Percentiles rank a stretch among this genome's conserved stretches.
These are phyloP conservation scores for Vitis rotundifolia DNA, from an alignment of 164 flowering plant genomes.

Conservation along the genomic window DNA sequence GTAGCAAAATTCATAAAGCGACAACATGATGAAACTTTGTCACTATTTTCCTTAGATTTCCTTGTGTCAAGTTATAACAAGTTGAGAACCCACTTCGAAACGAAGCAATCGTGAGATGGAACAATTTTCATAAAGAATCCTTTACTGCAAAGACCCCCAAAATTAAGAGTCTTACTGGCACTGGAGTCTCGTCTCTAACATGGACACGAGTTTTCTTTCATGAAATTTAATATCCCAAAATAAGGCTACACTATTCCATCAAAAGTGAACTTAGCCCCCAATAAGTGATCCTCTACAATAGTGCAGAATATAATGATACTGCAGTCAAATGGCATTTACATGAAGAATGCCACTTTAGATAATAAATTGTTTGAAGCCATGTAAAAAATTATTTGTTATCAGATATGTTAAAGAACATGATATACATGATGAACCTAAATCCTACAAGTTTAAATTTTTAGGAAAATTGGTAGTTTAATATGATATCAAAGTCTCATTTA, in stretches of 20 bases:
- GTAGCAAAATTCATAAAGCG: constrained; percentile 7
- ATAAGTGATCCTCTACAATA: background rate
- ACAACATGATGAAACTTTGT: constrained; percentile 9
- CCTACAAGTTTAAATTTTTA: too few relatives aligned
- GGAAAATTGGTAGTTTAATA: too few relatives aligned
- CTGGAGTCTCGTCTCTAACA: background rate
- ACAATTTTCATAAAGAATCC: background rate
- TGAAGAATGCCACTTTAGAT: background rate
- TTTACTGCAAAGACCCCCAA: background rate
- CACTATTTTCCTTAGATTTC: background rate
- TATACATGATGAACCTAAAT: too few relatives aligned
- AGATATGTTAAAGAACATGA: too few relatives aligned
- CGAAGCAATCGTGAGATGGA: background rate
- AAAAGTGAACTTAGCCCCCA: background rate
- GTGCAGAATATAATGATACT: background rate
- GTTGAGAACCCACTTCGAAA: background rate
- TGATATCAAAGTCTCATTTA: too few relatives aligned
- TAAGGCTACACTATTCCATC: background rate
- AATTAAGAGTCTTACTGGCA: background rate
- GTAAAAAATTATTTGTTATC: background rate
- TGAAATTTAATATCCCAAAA: background rate
- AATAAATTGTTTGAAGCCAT: background rate
- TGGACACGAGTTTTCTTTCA: background rate
- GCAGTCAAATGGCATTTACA: background rate
- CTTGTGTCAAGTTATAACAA: background rate